These are phyloP conservation scores for Backusella mclennaniae DNA, from an alignment of 192 early-diverging fungal genomes.

Conservation along the genomic window DNA sequence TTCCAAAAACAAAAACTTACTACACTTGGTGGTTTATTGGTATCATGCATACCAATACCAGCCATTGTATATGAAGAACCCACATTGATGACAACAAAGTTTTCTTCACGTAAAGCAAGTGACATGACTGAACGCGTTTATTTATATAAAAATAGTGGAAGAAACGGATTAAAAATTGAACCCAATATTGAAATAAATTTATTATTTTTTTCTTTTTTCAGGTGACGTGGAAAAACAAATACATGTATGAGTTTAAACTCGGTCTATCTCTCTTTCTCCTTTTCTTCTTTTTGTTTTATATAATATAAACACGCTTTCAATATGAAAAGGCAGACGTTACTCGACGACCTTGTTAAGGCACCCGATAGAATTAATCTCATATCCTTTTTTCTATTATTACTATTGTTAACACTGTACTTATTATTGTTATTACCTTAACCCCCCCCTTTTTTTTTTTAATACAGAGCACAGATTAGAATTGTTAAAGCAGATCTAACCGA, in stretches of 20 bases:
- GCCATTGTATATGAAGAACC: slow-evolving; percentile 80
- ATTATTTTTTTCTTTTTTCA: neutral
- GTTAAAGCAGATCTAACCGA: neutral
- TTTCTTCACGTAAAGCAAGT: slow-evolving; percentile 66
- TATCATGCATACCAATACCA: slow-evolving; percentile 72
- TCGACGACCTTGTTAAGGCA: slow-evolving; percentile 5
- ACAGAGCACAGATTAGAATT: neutral
- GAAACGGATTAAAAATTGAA: neutral
- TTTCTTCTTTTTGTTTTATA: neutral
- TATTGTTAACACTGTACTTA: neutral
- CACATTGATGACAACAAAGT: slow-evolving; percentile 84
- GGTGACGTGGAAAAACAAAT: neutral
- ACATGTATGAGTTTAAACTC: neutral
- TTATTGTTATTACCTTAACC: neutral
- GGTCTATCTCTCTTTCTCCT: neutral
- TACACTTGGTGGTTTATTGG: slow-evolving; percentile 66
- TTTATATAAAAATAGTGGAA: neutral
- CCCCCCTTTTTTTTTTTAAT: neutral
- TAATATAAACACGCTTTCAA: neutral
- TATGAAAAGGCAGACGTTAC: neutral
- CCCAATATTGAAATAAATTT: neutral
- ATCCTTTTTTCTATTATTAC: slow-evolving; percentile 18
- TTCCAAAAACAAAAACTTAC: slow-evolving; percentile 29
- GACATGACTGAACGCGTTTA: slow-evolving; percentile 31
- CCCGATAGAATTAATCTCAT: slow-evolving; percentile 17